Evolutionary conservation across 2,329 filamentous ascomycete genomes (phyloP).

Genomic region (Penicillium hesseltinei): DNA sequence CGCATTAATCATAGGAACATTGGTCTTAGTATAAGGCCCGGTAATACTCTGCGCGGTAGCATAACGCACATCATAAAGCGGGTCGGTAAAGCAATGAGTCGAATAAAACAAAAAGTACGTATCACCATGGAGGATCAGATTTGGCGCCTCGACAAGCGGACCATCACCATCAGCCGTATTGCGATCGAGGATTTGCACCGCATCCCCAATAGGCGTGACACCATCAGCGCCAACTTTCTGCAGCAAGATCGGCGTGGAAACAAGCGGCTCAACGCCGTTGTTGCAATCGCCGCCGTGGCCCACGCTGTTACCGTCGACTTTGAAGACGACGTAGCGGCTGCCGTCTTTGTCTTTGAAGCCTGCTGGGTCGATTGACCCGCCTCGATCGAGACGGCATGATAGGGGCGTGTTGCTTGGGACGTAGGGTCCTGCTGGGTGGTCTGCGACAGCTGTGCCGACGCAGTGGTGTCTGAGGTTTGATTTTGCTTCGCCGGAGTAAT

Average conservation of each 20-base stretch:
- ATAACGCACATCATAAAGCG: conserved; percentile 60
- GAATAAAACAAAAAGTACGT: conserved; percentile 63
- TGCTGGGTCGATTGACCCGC: conserved; percentile 63
- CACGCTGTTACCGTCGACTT: conserved; percentile 63
- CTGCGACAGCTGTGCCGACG: conserved; percentile 56
- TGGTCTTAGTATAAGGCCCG: conserved; percentile 41
- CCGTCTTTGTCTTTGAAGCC: conserved; percentile 58
- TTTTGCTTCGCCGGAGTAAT: conserved; percentile 55
- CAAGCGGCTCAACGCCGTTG: conserved; percentile 42
- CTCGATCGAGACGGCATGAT: conserved; percentile 53
- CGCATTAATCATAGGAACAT: conserved; percentile 35
- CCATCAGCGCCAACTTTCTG: conserved; percentile 48
- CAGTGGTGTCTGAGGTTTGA: conserved; percentile 51
- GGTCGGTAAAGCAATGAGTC: conserved; percentile 57
- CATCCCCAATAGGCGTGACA: conserved; percentile 52
- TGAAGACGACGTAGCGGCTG: conserved; percentile 61
- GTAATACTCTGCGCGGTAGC: conserved; percentile 47
- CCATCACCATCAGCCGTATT: conserved; percentile 57
- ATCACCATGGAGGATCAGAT: conserved; percentile 46
- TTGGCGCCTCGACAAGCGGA: conserved; percentile 62
- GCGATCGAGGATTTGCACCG: conserved; percentile 59
- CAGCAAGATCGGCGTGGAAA: conserved; percentile 42
- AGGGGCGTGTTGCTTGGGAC: conserved; percentile 48
- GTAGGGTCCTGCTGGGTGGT: conserved; percentile 52
- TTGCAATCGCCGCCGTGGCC: conserved; percentile 49